These are phyloP conservation scores for Glycine soja DNA, from an alignment of 306 rosid species.

Conservation along the genomic window DNA sequence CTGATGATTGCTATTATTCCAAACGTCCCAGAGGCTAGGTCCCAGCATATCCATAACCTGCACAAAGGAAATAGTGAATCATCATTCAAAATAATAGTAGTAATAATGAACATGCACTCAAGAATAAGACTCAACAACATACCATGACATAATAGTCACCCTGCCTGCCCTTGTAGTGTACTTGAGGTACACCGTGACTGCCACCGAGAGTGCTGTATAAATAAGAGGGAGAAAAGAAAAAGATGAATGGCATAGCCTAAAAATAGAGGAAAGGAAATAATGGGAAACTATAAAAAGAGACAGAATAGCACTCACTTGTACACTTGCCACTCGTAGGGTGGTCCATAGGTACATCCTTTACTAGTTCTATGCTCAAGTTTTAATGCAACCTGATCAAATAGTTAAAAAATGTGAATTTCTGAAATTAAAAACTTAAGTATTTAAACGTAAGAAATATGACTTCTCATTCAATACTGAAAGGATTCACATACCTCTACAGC, in stretches of 20 bases:
- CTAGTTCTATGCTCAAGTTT: conserved; percentile 91
- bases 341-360: conserved; percentile 90
- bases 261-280: not conserved
- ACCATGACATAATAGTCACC: conserved; percentile 92
- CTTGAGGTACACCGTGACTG: conserved; percentile 94
- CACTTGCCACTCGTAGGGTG: conserved; percentile 94
- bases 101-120: conserved; percentile 22
- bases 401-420: not conserved
- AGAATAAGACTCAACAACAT: conserved; percentile 41
- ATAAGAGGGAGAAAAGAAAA: conserved; percentile 3
- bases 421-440: not conserved
- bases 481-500: conserved; percentile 73
- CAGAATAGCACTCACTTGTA: conserved; percentile 73
- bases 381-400: conserved; percentile 79
- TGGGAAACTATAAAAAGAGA: not conserved
- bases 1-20: conserved; percentile 79
- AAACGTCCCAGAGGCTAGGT: conserved; percentile 96
- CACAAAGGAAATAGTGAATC: conserved; percentile 39
- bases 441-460: not conserved
- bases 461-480: conserved; percentile 24
- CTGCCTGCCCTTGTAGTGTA: conserved; percentile 88
- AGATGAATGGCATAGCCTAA: not conserved
- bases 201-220: conserved; percentile 87
- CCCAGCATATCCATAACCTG: conserved; percentile 98
- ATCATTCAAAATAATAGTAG: conserved; percentile 22